Conservation (phyloP, 1,284 basidiomycete species). For the Cryptococcus amylolentus region DNA sequence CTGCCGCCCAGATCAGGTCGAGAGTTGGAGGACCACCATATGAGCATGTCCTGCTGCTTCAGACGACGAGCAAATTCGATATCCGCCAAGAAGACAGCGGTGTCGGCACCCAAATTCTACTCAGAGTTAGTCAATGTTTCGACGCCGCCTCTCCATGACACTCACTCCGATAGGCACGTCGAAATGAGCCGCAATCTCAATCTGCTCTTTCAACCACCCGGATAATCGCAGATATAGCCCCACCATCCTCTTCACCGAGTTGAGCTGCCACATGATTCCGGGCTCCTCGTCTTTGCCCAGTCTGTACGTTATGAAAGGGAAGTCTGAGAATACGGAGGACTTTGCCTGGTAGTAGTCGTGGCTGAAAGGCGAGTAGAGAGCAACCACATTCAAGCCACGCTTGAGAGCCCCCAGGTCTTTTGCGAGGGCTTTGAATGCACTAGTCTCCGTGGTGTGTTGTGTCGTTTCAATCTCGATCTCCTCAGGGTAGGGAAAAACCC, state of each 20-base stretch:
- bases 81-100: slow-evolving; percentile 81
- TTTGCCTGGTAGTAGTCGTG: slow-evolving; percentile 76
- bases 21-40: slow-evolving; percentile 94
- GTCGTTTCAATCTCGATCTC: slow-evolving; percentile 65
- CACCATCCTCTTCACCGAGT: slow-evolving; percentile 64
- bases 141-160: background rate
- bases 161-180: slow-evolving; percentile 75
- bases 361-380: slow-evolving; percentile 83
- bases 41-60: slow-evolving; percentile 78
- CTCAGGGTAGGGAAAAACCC: slow-evolving; percentile 65
- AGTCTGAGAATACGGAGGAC: slow-evolving; percentile 70
- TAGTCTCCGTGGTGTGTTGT: slow-evolving; percentile 74
- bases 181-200: slow-evolving; percentile 82
- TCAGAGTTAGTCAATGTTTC: background rate
- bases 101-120: slow-evolving; percentile 81
- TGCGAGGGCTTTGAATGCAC: slow-evolving; percentile 83
- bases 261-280: slow-evolving; percentile 55
- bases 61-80: slow-evolving; percentile 86
- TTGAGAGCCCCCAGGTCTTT: slow-evolving; percentile 68
- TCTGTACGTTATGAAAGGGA: slow-evolving; percentile 84
- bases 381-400: slow-evolving; percentile 63
- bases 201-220: slow-evolving; percentile 73
- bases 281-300: slow-evolving; percentile 62
- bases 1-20: slow-evolving; percentile 92
- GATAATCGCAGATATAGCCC: slow-evolving; percentile 76